Conservation (phyloP, 106 monocot species). For the Phalaenopsis aphrodite region DNA sequence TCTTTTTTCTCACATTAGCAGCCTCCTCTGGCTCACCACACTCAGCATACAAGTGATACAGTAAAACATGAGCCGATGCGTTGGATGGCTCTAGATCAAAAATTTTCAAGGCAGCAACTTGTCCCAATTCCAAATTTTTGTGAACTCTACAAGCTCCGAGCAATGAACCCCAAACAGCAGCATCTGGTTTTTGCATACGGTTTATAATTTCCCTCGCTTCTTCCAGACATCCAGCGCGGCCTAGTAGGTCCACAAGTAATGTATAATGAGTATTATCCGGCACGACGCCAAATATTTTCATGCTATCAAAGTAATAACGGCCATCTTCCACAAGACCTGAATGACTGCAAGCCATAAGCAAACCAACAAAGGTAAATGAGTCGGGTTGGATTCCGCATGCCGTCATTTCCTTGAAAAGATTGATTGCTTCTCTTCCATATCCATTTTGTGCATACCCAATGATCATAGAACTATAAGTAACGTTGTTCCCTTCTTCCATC, state of each 20-base stretch:
- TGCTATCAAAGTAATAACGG: slow-evolving; percentile 9
- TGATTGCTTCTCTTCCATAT: neutral
- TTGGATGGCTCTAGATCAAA: slow-evolving; percentile 12
- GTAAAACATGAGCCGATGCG: slow-evolving; percentile 7
- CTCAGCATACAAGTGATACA: slow-evolving; percentile 11
- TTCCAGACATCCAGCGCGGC: slow-evolving; percentile 9
- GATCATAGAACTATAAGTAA: neutral
- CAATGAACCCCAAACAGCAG: slow-evolving; percentile 16
- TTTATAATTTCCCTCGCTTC: slow-evolving; percentile 9
- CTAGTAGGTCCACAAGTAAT: slow-evolving; percentile 15
- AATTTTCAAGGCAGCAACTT: slow-evolving; percentile 10
- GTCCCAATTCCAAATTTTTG: slow-evolving; percentile 9
- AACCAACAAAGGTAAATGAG: neutral
- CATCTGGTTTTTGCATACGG: slow-evolving; percentile 14
- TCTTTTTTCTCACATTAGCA: slow-evolving; percentile 1
- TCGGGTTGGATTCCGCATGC: neutral
- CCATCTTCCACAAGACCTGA: slow-evolving; percentile 15
- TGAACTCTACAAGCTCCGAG: slow-evolving; percentile 20
- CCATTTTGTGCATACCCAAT: neutral
- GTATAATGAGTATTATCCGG: slow-evolving; percentile 13
- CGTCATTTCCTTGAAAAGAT: neutral
- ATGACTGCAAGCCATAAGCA: slow-evolving; percentile 16
- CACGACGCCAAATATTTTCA: slow-evolving; percentile 9
- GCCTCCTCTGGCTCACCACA: slow-evolving; percentile 8
- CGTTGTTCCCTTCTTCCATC: neutral